A percentile compares a stretch with the other conserved stretches of the same genome.
Evolutionary conservation across 768 basidiomycete genomes (phyloP).

Genomic region (Serpula lacrymans): DNA sequence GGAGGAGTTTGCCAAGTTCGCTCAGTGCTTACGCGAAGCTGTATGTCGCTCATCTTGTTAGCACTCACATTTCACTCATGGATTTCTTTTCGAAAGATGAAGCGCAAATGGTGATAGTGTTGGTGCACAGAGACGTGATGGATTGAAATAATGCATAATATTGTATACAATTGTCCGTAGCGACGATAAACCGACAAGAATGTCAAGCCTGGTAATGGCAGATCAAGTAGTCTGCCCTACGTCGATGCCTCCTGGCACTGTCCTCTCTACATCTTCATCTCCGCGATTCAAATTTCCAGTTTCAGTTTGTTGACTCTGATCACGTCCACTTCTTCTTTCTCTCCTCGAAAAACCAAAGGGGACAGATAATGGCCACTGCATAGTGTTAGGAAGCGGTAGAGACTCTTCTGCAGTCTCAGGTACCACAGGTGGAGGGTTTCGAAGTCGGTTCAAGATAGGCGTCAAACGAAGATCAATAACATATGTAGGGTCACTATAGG

Average conservation of each 20-base stretch:
- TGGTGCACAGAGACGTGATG: neutral
- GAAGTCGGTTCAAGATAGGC: conserved; percentile 53
- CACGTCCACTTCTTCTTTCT: conserved; percentile 37
- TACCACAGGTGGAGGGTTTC: conserved; percentile 45
- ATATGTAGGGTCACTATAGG: conserved; percentile 36
- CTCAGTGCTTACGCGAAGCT: conserved; percentile 71
- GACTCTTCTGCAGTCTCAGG: conserved; percentile 27
- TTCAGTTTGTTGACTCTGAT: conserved; percentile 20
- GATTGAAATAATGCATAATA: neutral
- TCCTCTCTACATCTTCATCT: conserved; percentile 16
- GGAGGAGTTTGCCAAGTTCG: conserved; percentile 81
- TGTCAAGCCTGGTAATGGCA: too few species aligned
- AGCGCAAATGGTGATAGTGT: conserved; percentile 46
- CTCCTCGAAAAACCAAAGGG: conserved; percentile 48
- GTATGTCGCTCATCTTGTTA: conserved; percentile 47
- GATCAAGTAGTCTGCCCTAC: conserved; percentile 23
- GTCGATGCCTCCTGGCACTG: conserved; percentile 37
- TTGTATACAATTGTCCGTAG: neutral
- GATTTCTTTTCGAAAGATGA: conserved; percentile 39
- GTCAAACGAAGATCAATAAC: conserved; percentile 63
- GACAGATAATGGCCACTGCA: conserved; percentile 47
- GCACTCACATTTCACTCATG: conserved; percentile 1
- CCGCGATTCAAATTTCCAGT: too few species aligned
- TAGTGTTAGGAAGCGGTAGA: conserved; percentile 61
- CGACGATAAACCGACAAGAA: too few species aligned